Base-by-base conservation (phyloP, 148 eudicot genomes). In the Rhododendron griersonianum region DNA sequence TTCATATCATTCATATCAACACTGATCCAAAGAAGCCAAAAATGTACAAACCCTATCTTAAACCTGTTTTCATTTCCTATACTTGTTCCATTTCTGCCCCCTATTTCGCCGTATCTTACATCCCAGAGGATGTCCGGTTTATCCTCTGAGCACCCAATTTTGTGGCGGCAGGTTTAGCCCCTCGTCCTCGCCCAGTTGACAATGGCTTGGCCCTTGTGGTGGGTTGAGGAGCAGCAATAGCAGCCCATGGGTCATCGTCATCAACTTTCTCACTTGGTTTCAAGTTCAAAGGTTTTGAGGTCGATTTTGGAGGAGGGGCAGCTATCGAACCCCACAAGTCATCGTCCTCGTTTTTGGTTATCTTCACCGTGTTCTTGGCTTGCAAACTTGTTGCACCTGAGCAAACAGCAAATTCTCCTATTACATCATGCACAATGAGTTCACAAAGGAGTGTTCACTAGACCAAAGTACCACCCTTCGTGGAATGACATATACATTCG, bases 141-240 rank as follows among this genome's bases (percentile, higher is more conserved):
- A 96, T 93, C 93, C 95, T 91, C 87, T 95, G 98, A 78, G 99
- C 99, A 85, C 99, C 99, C 89, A 96, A 90, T 86, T 81, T 94
- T 15, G 92, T 88, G 78, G 93, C 95, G 87, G 95, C 91, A 86
- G 95, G 91, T 91, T 94, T 95, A 18, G 83, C 23, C 15, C 92
- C 95, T 74, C 98, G 90, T 51, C 96, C 96, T 92, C 98, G 91
- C 71, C 95, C 96, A 67, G 89, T 87, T 21, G 98, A 92, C 81
- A 96, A 87, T 48, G 98, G 99, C 91, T 92, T 96, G 63, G 94
- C 95, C 84, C 91, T 93, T 7, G 98, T 91, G 78, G 91, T 90
- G 11, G 99, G 99, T 80, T 93, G 89, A 80, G 99, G 95, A 81
- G 98, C 99, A 82, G 98, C 99, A 88, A 96, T 96, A 25, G 99